These are phyloP conservation scores for Fusarium albidum DNA, from an alignment of 2,329 filamentous ascomycete genomes.

Conservation along the genomic window DNA sequence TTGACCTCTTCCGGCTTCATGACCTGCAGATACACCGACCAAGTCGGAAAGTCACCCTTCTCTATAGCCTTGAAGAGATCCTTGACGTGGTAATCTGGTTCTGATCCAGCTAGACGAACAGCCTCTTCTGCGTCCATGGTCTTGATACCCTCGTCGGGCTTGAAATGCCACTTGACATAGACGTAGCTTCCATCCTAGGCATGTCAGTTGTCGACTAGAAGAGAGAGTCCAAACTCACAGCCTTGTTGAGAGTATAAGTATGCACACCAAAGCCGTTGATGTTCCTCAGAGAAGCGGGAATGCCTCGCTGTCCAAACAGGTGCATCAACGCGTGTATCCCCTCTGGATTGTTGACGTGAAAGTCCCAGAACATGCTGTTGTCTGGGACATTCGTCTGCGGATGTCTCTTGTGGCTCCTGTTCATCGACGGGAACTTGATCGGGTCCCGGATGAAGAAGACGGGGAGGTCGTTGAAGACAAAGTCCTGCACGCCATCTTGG, in stretches of 20 bases:
- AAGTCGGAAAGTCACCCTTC: slow-evolving; percentile 67
- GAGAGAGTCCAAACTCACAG: background rate
- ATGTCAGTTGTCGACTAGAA: fast-evolving
- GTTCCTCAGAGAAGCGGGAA: slow-evolving; percentile 54
- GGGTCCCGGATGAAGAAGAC: slow-evolving; percentile 58
- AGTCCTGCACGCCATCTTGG: slow-evolving; percentile 41
- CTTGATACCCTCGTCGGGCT: slow-evolving; percentile 55
- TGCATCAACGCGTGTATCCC: slow-evolving; percentile 58
- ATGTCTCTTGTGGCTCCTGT: slow-evolving; percentile 54
- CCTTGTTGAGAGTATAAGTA: slow-evolving; percentile 55
- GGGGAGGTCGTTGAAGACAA: slow-evolving; percentile 55
- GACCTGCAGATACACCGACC: slow-evolving; percentile 71
- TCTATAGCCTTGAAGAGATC: slow-evolving; percentile 58
- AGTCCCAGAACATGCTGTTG: slow-evolving; percentile 50
- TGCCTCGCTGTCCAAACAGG: slow-evolving; percentile 59
- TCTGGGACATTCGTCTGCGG: slow-evolving; percentile 52
- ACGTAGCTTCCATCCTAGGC: slow-evolving; percentile 52
- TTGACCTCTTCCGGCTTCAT: slow-evolving; percentile 69
- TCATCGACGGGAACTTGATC: slow-evolving; percentile 57
- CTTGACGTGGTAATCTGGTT: slow-evolving; percentile 59
- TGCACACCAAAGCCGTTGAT: slow-evolving; percentile 58
- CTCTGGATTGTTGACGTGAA: slow-evolving; percentile 48
- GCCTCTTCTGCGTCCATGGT: slow-evolving; percentile 53
- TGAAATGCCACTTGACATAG: slow-evolving; percentile 61
- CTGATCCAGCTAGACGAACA: slow-evolving; percentile 46